A percentile compares a stretch with the other conserved stretches of the same genome.
phyloP scores from a whole-genome alignment of 192 early-diverging fungal species.

The Phlyctochytrium arcticum region DNA sequence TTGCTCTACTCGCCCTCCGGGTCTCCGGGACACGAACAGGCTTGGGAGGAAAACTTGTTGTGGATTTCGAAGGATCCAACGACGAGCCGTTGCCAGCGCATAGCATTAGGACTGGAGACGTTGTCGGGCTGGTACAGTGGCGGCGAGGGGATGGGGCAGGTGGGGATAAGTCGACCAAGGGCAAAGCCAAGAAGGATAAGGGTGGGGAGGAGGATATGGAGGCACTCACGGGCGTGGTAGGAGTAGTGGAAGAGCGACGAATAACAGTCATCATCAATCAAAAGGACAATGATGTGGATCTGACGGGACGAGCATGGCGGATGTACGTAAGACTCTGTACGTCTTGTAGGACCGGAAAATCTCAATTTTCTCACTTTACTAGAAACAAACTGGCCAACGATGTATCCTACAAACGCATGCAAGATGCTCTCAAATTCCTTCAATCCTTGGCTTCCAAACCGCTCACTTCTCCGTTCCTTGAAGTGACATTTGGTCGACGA shows the following conservation, averaged over 20 bases:
- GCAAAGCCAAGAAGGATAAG: background rate
- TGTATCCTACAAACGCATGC: conserved; percentile 22
- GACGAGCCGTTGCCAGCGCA: conserved; percentile 2
- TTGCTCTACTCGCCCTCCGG: conserved; percentile 8
- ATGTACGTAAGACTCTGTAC: background rate
- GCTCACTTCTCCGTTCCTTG: conserved; percentile 28
- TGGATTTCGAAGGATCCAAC: conserved; percentile 4
- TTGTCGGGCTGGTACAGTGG: background rate
- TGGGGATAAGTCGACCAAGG: background rate
- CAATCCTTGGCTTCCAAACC: background rate
- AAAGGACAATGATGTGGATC: conserved; percentile 47
- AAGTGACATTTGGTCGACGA: conserved; percentile 45
- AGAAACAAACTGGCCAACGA: conserved; percentile 29
- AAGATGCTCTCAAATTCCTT: conserved; percentile 1
- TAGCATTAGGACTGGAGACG: conserved; percentile 10
- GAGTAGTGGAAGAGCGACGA: conserved; percentile 1
- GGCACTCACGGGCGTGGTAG: background rate
- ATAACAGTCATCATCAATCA: conserved; percentile 63
- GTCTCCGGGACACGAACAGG: conserved; percentile 21
- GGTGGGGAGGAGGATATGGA: background rate
- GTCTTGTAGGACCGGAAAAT: background rate
- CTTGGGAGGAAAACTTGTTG: conserved; percentile 16
- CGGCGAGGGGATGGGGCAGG: background rate
- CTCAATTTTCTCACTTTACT: background rate
- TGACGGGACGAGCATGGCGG: conserved; percentile 3